A percentile compares a stretch with the other conserved stretches of the same genome.
These are phyloP conservation scores for Alnus glutinosa DNA, from an alignment of 306 rosid genomes.

Conservation along the genomic window DNA sequence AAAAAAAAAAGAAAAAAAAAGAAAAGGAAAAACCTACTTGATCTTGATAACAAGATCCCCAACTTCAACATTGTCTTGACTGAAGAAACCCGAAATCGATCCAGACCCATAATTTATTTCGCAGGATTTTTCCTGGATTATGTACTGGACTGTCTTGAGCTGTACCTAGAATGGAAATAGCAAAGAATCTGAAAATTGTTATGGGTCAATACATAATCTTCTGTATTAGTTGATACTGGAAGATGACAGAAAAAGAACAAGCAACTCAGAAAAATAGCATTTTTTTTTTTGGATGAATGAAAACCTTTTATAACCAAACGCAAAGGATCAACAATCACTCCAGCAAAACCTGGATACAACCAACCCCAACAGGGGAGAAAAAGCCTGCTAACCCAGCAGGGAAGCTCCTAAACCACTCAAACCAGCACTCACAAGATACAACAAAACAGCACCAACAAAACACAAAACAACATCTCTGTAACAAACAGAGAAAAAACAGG, in stretches of 20 bases:
- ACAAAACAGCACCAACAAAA: too few relatives aligned
- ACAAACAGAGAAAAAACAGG: too few relatives aligned
- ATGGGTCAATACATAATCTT: conserved; percentile 11
- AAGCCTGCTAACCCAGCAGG: too few relatives aligned
- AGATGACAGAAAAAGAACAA: conserved; percentile 5
- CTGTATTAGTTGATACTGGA: background rate
- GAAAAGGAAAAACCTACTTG: conserved; percentile 42
- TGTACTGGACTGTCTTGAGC: conserved; percentile 63
- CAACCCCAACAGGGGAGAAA: too few relatives aligned
- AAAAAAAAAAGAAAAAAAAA: conserved; percentile 8
- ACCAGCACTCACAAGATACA: too few relatives aligned
- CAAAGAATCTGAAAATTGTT: conserved; percentile 59
- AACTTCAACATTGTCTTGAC: conserved; percentile 71
- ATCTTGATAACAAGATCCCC: conserved; percentile 64
- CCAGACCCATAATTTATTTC: conserved; percentile 77
- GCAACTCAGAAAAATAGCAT: conserved; percentile 72
- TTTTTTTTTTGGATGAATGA: conserved; percentile 5
- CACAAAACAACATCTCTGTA: too few relatives aligned
- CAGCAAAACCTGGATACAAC: too few relatives aligned
- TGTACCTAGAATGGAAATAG: conserved; percentile 66
- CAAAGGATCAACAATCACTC: too few relatives aligned
- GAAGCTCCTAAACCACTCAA: too few relatives aligned
- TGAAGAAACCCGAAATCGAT: conserved; percentile 81
- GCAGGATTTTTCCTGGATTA: conserved; percentile 69
- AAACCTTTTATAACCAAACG: too few relatives aligned